phyloP scores from a whole-genome alignment of 2,329 filamentous ascomycete species.

The Seiridium cupressi region DNA sequence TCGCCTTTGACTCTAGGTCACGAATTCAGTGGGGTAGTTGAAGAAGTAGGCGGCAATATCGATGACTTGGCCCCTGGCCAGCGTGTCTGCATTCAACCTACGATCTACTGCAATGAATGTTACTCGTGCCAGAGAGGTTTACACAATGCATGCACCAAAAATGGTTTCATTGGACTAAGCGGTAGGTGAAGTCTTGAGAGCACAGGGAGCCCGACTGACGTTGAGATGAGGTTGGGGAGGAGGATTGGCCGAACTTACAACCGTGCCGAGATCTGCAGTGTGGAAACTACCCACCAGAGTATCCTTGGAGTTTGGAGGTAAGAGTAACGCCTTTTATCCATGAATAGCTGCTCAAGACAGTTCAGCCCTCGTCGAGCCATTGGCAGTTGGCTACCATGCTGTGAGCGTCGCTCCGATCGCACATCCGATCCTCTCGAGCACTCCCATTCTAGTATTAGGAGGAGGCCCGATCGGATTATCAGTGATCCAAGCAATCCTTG shows the following conservation, averaged over 20 bases:
- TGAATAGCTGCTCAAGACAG: slow-evolving; percentile 8
- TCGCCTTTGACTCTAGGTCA: slow-evolving; percentile 63
- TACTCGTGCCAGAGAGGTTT: slow-evolving; percentile 49
- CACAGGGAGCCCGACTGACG: slow-evolving; percentile 24
- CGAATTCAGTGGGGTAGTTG: slow-evolving; percentile 61
- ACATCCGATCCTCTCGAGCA: slow-evolving; percentile 34
- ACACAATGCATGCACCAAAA: slow-evolving; percentile 57
- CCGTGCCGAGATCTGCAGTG: background rate
- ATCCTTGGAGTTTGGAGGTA: slow-evolving; percentile 1
- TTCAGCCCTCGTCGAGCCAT: slow-evolving; percentile 58
- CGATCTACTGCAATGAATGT: slow-evolving; percentile 56
- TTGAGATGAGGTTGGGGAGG: background rate
- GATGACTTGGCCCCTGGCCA: slow-evolving; percentile 47
- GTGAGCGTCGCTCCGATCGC: slow-evolving; percentile 34
- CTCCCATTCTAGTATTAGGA: slow-evolving; percentile 54
- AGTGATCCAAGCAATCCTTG: slow-evolving; percentile 56
- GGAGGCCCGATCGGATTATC: slow-evolving; percentile 63
- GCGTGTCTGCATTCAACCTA: slow-evolving; percentile 58
- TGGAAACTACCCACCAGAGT: slow-evolving; percentile 2
- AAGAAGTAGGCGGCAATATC: slow-evolving; percentile 53
- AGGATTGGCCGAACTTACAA: background rate
- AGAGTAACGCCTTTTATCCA: too few relatives aligned
- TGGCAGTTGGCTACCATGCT: slow-evolving; percentile 67
- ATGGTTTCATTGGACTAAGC: slow-evolving; percentile 31
- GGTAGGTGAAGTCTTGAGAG: slow-evolving; percentile 45